These are phyloP conservation scores for Capsicum baccatum DNA, from an alignment of 257 asterid species.

Conservation along the genomic window DNA sequence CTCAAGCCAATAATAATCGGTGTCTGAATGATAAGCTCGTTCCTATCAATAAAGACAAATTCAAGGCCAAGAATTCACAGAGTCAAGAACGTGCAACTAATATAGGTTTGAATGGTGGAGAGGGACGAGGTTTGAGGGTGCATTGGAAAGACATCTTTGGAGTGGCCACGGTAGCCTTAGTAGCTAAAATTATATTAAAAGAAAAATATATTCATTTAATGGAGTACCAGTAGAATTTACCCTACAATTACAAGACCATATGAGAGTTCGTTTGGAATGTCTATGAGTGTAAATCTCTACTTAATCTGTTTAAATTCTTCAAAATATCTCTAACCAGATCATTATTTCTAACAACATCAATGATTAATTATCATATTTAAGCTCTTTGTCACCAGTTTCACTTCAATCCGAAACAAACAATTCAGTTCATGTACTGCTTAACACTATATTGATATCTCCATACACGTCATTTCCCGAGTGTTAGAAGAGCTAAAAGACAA, in stretches of 20 bases:
- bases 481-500: background rate
- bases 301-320: background rate
- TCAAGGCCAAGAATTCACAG: background rate
- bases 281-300: background rate
- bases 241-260: background rate
- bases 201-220: background rate
- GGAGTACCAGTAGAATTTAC: background rate
- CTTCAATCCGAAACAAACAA: background rate
- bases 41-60: background rate
- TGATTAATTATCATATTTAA: background rate
- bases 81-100: background rate
- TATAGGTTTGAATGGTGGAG: background rate
- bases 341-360: background rate
- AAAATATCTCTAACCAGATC: background rate
- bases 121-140: background rate
- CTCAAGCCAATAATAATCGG: background rate
- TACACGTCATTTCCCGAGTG: background rate
- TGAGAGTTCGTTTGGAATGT: background rate
- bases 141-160: background rate
- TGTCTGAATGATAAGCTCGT: background rate
- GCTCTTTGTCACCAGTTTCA: slow-evolving; percentile 1
- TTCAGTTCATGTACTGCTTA: background rate
- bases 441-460: background rate
- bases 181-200: background rate
- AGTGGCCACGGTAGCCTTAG: background rate